A percentile compares a stretch with the other conserved stretches of the same genome.
Conservation (phyloP, 139 green algal species). For the Bryopsis sp. region DNA sequence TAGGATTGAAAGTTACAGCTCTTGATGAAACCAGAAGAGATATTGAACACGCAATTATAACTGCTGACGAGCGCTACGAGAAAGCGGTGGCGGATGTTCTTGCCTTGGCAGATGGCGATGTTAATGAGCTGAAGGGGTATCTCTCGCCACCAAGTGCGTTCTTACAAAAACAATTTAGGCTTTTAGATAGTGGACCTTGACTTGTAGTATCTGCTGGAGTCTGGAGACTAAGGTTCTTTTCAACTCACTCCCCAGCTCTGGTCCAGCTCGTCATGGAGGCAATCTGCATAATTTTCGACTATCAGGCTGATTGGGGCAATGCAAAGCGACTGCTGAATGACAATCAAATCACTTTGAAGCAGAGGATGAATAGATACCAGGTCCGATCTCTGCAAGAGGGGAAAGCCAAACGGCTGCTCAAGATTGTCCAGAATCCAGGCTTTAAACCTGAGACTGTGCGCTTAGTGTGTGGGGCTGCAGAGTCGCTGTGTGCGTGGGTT, state of each 20-base stretch:
- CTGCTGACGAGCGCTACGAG: too few species aligned
- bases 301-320: background rate
- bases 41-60: too few species aligned
- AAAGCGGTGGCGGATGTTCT: too few species aligned
- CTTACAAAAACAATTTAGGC: too few species aligned
- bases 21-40: too few species aligned
- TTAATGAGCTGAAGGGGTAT: too few species aligned
- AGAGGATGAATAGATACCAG: background rate
- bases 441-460: background rate
- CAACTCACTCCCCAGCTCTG: background rate
- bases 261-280: background rate
- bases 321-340: background rate
- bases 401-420: background rate
- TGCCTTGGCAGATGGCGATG: too few species aligned
- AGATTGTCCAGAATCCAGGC: background rate
- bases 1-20: too few species aligned
- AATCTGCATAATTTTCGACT: background rate
- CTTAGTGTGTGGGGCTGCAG: background rate
- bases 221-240: too few species aligned
- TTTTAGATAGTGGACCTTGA: too few species aligned
- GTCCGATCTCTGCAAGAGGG: background rate
- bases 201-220: too few species aligned
- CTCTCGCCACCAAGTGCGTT: too few species aligned
- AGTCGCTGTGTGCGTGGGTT: background rate
- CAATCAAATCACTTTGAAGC: background rate